These are phyloP conservation scores for Marsdenia floribunda DNA, from an alignment of 257 asterid genomes.

Conservation along the genomic window DNA sequence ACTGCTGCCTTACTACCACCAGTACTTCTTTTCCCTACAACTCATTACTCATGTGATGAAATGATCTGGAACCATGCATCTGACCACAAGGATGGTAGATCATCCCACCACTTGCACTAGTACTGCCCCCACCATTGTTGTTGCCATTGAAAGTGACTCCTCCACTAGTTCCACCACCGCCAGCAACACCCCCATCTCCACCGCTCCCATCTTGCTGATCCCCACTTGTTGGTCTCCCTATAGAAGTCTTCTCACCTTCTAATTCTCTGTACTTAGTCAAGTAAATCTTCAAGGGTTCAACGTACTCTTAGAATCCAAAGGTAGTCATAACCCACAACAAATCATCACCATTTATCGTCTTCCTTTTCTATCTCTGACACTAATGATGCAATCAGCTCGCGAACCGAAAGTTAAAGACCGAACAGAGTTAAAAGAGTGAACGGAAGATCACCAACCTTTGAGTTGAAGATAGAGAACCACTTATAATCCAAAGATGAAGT, in stretches of 20 bases:
- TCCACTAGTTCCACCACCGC: neutral
- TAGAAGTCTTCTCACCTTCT: slow-evolving; percentile 8
- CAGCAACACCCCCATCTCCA: neutral
- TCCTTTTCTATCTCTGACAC: slow-evolving; percentile 7
- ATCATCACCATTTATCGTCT: slow-evolving; percentile 9
- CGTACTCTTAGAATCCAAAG: slow-evolving; percentile 6
- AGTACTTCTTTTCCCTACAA: neutral
- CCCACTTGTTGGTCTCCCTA: neutral
- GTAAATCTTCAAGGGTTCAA: slow-evolving; percentile 4
- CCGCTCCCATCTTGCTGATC: slow-evolving; percentile 1
- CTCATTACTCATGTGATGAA: neutral
- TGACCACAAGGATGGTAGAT: slow-evolving; percentile 1
- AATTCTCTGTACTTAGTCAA: neutral
- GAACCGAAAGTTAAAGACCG: no score
- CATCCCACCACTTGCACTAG: neutral
- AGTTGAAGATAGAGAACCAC: no score
- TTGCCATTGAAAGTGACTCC: neutral
- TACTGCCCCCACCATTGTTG: neutral
- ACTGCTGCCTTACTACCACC: neutral
- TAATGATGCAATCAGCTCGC: no score
- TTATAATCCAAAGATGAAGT: no score
- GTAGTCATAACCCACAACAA: slow-evolving; percentile 3
- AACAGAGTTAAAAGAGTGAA: no score
- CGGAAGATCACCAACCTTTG: no score
- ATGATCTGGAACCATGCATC: neutral